A percentile compares a stretch with the other conserved stretches of the same genome.
Conservation (phyloP, 2,329 filamentous ascomycete species). For the Aschersonia sp. region DNA sequence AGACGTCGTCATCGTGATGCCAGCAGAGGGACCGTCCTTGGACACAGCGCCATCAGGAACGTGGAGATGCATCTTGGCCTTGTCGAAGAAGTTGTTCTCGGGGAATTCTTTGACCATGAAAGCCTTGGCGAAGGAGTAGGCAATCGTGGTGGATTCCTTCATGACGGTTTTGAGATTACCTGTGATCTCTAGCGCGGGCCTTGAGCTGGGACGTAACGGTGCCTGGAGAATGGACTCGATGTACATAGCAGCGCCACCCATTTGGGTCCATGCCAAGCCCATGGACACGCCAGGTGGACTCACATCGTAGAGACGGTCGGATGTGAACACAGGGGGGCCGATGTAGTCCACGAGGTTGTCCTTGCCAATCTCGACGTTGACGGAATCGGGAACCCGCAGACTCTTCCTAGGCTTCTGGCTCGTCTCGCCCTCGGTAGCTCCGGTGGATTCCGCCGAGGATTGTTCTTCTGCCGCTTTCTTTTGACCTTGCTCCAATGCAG, state of each 20-base stretch:
- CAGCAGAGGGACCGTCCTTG: slow-evolving; percentile 86
- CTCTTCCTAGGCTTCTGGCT: slow-evolving; percentile 61
- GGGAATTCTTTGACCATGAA: slow-evolving; percentile 74
- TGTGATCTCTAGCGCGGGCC: slow-evolving; percentile 75
- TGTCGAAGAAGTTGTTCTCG: slow-evolving; percentile 90
- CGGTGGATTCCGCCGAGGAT: slow-evolving; percentile 11
- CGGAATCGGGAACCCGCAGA: slow-evolving; percentile 70
- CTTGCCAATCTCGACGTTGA: slow-evolving; percentile 76
- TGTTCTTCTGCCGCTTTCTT: slow-evolving; percentile 51
- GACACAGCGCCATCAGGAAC: slow-evolving; percentile 92
- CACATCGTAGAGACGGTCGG: slow-evolving; percentile 85
- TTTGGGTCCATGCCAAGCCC: slow-evolving; percentile 95
- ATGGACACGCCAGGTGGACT: slow-evolving; percentile 92
- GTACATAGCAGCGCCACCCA: slow-evolving; percentile 93
- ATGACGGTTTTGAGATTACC: slow-evolving; percentile 93
- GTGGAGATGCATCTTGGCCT: slow-evolving; percentile 88
- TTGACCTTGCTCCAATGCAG: slow-evolving; percentile 53
- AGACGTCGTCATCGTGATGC: slow-evolving; percentile 96
- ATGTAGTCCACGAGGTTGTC: slow-evolving; percentile 94
- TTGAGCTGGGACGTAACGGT: slow-evolving; percentile 57
- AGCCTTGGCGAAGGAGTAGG: slow-evolving; percentile 90
- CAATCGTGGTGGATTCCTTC: slow-evolving; percentile 93
- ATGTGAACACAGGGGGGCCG: slow-evolving; percentile 87
- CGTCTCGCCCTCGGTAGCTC: slow-evolving; percentile 20
- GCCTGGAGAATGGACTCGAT: slow-evolving; percentile 92